phyloP scores from a whole-genome alignment of 805 yeast genomes.

The Lachancea thermotolerans region DNA sequence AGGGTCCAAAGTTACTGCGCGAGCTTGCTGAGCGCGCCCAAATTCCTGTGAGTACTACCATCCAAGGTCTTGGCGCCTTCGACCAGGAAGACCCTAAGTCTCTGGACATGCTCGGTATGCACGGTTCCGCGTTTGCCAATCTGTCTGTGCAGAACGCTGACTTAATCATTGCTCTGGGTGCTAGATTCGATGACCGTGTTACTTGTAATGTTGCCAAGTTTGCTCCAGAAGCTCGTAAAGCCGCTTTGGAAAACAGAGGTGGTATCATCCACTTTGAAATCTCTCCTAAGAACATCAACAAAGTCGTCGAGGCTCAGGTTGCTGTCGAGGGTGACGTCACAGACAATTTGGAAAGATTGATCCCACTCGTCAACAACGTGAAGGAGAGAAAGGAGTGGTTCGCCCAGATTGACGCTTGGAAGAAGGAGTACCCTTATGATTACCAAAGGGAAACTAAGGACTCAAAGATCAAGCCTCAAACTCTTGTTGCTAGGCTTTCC shows the following conservation, averaged over 20 bases:
- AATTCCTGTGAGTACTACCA: slow-evolving; percentile 93
- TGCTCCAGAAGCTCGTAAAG: slow-evolving; percentile 89
- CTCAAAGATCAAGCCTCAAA: slow-evolving; percentile 84
- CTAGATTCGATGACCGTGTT: slow-evolving; percentile 97
- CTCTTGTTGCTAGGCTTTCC: slow-evolving; percentile 73
- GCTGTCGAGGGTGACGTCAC: slow-evolving; percentile 97
- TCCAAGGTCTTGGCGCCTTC: slow-evolving; percentile 90
- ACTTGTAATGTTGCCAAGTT: slow-evolving; percentile 79
- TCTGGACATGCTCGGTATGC: slow-evolving; percentile 97
- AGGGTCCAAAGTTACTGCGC: slow-evolving; percentile 72
- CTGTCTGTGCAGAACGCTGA: slow-evolving; percentile 91
- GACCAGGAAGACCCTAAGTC: slow-evolving; percentile 90
- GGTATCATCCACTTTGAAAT: slow-evolving; percentile 97
- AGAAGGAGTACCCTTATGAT: slow-evolving; percentile 74
- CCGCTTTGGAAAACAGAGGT: slow-evolving; percentile 83
- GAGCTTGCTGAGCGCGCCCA: slow-evolving; percentile 84
- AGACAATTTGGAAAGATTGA: slow-evolving; percentile 59
- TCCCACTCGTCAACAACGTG: slow-evolving; percentile 64
- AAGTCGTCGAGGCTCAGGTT: slow-evolving; percentile 93
- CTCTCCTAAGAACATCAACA: slow-evolving; percentile 93
- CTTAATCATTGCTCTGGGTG: slow-evolving; percentile 88
- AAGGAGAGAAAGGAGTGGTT: slow-evolving; percentile 76
- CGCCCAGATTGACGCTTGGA: slow-evolving; percentile 69
- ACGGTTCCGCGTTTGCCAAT: slow-evolving; percentile 93
- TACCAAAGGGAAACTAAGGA: slow-evolving; percentile 78